Conservation (phyloP, 108 stramenopile species). For the Skeletonema grethae region DNA sequence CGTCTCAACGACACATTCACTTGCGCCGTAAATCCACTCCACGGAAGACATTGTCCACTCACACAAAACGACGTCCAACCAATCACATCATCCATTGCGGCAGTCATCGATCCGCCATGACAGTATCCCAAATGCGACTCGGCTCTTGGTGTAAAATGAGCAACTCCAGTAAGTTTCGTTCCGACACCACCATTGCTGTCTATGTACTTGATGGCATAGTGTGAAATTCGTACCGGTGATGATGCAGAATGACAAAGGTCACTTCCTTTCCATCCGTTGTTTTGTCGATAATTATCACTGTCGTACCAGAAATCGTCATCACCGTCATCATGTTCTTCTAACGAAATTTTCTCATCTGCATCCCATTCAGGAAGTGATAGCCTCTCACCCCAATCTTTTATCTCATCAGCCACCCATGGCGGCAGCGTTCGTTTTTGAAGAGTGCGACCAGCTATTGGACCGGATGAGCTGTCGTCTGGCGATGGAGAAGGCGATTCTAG, state of each 20-base stretch:
- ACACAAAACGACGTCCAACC: constrained; percentile 82
- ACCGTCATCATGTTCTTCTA: constrained; percentile 19
- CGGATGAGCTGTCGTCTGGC: not conserved
- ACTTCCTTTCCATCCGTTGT: constrained; percentile 66
- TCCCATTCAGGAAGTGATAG: constrained; percentile 67
- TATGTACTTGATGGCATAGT: constrained; percentile 61
- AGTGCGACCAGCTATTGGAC: not conserved
- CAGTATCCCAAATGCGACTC: constrained; percentile 84
- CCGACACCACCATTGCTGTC: constrained; percentile 50
- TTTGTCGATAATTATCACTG: constrained; percentile 42
- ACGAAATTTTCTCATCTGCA: constrained; percentile 20
- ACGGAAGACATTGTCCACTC: constrained; percentile 66
- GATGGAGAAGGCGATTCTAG: not conserved
- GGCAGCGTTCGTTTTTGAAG: constrained; percentile 21
- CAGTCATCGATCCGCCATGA: constrained; percentile 84
- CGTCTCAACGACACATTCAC: constrained; percentile 66
- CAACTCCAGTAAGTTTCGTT: constrained; percentile 70
- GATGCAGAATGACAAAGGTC: constrained; percentile 70
- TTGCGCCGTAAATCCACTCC: constrained; percentile 88
- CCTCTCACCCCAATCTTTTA: constrained; percentile 53
- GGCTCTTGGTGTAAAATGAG: constrained; percentile 67
- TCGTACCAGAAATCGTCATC: not conserved
- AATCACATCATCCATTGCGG: constrained; percentile 83
- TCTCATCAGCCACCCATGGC: constrained; percentile 30
- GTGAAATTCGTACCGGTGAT: constrained; percentile 67